phyloP scores from a whole-genome alignment of 768 basidiomycete genomes.

The Pleurotus ostreatus region DNA sequence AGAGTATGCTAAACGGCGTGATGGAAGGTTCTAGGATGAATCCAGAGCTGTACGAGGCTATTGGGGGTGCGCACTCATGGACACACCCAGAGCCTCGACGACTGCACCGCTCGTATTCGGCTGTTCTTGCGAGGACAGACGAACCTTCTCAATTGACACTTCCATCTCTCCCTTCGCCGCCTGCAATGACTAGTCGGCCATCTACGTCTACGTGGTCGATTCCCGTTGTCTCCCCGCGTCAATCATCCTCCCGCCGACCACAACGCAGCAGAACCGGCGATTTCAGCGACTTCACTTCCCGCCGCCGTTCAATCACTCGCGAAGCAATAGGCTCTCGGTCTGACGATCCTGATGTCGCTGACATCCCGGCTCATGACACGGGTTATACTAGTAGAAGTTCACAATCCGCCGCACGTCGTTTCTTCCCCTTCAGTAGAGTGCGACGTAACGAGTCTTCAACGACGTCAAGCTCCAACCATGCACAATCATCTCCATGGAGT shows the following conservation, averaged over 20 bases:
- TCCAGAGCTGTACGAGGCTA: conserved; percentile 64
- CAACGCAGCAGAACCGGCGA: conserved; percentile 52
- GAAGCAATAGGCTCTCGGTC: conserved; percentile 25
- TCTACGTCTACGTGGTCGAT: conserved; percentile 29
- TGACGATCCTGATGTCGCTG: conserved; percentile 21
- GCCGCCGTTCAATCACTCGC: conserved; percentile 51
- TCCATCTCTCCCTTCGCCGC: conserved; percentile 20
- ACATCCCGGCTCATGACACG: conserved; percentile 2
- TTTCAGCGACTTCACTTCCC: conserved; percentile 69
- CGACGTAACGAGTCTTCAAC: conserved; percentile 35
- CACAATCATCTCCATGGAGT: conserved; percentile 15
- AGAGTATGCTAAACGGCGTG: conserved; percentile 35
- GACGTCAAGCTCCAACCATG: conserved; percentile 16
- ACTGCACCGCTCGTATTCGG: conserved; percentile 1
- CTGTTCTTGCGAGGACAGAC: conserved; percentile 25
- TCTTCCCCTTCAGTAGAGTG: conserved; percentile 49
- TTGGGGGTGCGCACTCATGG: conserved; percentile 23
- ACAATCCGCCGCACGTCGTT: conserved; percentile 36
- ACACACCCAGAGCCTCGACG: conserved; percentile 8
- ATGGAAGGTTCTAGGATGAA: conserved; percentile 57
- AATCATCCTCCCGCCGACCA: conserved; percentile 59
- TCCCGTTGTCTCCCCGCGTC: conserved; percentile 33
- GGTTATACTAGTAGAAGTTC: conserved; percentile 1
- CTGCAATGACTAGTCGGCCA: conserved; percentile 19
- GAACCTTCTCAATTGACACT: conserved; percentile 18